Conservation (phyloP, 306 rosid genomes). For the Gynostemma pentaphyllum region DNA sequence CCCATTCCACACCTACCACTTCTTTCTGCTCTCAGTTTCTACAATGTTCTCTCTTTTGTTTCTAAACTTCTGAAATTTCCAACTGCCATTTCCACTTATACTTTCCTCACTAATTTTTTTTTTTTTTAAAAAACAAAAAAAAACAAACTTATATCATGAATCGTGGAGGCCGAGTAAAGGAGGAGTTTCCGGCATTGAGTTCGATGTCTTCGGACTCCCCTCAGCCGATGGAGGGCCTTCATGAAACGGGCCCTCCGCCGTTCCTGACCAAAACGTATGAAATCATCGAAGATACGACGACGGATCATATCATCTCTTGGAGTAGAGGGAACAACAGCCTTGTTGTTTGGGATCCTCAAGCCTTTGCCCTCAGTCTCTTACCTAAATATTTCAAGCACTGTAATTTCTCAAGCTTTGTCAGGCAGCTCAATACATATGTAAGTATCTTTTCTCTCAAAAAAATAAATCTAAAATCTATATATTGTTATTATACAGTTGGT, state of each 20-base stretch:
- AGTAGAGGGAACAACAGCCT: conserved; percentile 67
- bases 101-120: neutral
- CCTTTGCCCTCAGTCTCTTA: conserved; percentile 48
- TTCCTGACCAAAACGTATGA: conserved; percentile 82
- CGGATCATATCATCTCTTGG: conserved; percentile 72
- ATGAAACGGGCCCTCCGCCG: conserved; percentile 69
- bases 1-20: neutral
- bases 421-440: conserved; percentile 93
- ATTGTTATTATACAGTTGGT: too few relatives aligned
- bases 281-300: conserved; percentile 55
- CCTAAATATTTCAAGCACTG: conserved; percentile 87
- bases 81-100: neutral
- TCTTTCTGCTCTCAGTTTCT: neutral
- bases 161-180: conserved; percentile 28
- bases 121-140: neutral
- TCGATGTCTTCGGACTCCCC: conserved; percentile 15
- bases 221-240: conserved; percentile 54
- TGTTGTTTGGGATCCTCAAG: conserved; percentile 74
- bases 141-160: conserved; percentile 20
- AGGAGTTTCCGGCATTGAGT: conserved; percentile 26
- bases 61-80: neutral
- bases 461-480: too few relatives aligned
- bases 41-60: neutral
- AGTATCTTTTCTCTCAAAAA: conserved; percentile 17
- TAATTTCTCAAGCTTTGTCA: conserved; percentile 89